Percentiles rank a stretch among this genome's conserved stretches.
These are phyloP conservation scores for Cladophialophora psammophila DNA, from an alignment of 2,329 filamentous ascomycete genomes.

Conservation along the genomic window DNA sequence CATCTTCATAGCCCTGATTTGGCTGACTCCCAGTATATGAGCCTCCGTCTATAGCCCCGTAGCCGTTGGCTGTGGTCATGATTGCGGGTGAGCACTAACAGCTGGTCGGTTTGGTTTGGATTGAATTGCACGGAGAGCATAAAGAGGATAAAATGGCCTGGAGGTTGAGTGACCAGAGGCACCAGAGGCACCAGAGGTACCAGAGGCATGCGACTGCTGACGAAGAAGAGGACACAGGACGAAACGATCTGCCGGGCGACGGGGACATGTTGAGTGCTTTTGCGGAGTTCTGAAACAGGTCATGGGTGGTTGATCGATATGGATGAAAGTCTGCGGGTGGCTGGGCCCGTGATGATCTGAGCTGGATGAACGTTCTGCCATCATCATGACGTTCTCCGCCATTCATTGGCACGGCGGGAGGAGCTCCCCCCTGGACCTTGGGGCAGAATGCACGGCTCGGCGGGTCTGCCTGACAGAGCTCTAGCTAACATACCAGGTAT, in stretches of 20 bases:
- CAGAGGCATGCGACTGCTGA: neutral
- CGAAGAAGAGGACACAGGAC: neutral
- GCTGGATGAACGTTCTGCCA: conserved; percentile 29
- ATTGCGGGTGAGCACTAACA: conserved; percentile 11
- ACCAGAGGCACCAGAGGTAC: too few relatives aligned
- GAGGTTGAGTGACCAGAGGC: too few relatives aligned
- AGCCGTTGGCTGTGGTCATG: conserved; percentile 29
- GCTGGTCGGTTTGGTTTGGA: neutral
- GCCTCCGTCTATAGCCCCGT: conserved; percentile 25
- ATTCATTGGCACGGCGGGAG: conserved; percentile 9
- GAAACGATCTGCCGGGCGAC: conserved; percentile 33
- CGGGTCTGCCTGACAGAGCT: neutral
- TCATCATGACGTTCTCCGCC: conserved; percentile 16
- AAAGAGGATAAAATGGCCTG: neutral
- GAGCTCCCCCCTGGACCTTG: conserved; percentile 1
- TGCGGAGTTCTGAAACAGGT: conserved; percentile 16
- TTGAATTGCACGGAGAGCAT: neutral
- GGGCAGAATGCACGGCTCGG: conserved; percentile 9
- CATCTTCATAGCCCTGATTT: conserved; percentile 18
- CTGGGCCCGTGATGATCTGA: neutral
- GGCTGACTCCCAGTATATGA: conserved; percentile 9
- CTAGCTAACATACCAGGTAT: neutral
- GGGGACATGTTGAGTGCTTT: conserved; percentile 8
- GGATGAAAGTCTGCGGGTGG: conserved; percentile 11
- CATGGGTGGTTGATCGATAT: conserved; percentile 19